Conservation (phyloP, 306 rosid genomes). For the Inga oerstediana region DNA sequence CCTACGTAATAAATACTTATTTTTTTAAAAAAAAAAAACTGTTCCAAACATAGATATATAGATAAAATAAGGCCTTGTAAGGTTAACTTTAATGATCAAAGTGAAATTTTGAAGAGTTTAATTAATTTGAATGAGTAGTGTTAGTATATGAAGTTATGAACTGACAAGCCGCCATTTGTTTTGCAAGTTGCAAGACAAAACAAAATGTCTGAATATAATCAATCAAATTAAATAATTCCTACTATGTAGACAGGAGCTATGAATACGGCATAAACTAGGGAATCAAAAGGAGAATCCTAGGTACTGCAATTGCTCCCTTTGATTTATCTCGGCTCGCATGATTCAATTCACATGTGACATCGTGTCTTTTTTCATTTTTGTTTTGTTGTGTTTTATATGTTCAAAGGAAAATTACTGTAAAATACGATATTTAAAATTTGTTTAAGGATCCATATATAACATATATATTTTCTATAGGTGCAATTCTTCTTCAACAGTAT, state of each 20-base stretch:
- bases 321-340: not conserved
- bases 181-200: constrained; percentile 1
- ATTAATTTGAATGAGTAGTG: not conserved
- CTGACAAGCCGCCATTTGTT: not conserved
- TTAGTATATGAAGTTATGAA: not conserved
- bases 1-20: too few species aligned
- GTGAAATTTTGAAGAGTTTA: not conserved
- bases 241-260: not conserved
- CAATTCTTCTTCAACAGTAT: too few species aligned
- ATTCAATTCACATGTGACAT: constrained; percentile 17
- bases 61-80: not conserved
- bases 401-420: too few species aligned
- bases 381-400: not conserved
- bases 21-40: too few species aligned
- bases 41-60: too few species aligned
- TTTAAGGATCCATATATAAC: too few species aligned
- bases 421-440: too few species aligned
- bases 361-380: not conserved
- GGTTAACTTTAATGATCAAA: not conserved
- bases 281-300: constrained; percentile 43
- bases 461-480: too few species aligned
- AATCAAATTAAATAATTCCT: not conserved
- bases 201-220: not conserved
- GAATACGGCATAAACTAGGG: constrained; percentile 28
- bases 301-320: not conserved